A percentile compares a stretch with the other conserved stretches of the same genome.
Conservation (phyloP, 371 early-diverging fungal species). For the Mucor sp. region DNA sequence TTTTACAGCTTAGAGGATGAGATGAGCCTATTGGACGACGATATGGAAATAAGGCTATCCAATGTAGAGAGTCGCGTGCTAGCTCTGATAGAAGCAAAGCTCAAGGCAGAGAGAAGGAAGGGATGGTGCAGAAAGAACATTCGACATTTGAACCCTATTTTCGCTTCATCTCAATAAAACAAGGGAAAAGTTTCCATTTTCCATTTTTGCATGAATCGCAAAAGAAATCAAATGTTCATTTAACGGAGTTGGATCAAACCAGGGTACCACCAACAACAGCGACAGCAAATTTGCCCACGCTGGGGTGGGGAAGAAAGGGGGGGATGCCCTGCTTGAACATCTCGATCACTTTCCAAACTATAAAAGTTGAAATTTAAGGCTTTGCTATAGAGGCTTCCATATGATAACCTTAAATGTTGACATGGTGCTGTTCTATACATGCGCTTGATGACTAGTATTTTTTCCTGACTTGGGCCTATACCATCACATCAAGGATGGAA, state of each 20-base stretch:
- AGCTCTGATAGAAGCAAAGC: not conserved
- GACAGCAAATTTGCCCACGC: not conserved
- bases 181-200: not conserved
- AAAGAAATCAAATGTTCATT: not conserved
- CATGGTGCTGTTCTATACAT: not conserved
- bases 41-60: not conserved
- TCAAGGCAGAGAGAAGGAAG: not conserved
- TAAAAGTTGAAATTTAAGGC: conserved; percentile 7
- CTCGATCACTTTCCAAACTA: not conserved
- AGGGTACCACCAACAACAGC: not conserved
- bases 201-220: not conserved
- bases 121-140: not conserved
- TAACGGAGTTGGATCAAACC: conserved; percentile 2
- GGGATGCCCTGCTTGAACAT: not conserved
- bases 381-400: not conserved
- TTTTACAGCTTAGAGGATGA: not conserved
- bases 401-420: not conserved
- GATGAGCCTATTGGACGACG: not conserved
- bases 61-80: not conserved
- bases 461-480: not conserved
- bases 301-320: not conserved
- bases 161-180: not conserved
- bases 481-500: not conserved
- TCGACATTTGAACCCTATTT: not conserved
- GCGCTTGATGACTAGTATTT: not conserved